These are phyloP conservation scores for Hanseniaspora osmophila DNA, from an alignment of 805 yeast genomes.

Conservation along the genomic window DNA sequence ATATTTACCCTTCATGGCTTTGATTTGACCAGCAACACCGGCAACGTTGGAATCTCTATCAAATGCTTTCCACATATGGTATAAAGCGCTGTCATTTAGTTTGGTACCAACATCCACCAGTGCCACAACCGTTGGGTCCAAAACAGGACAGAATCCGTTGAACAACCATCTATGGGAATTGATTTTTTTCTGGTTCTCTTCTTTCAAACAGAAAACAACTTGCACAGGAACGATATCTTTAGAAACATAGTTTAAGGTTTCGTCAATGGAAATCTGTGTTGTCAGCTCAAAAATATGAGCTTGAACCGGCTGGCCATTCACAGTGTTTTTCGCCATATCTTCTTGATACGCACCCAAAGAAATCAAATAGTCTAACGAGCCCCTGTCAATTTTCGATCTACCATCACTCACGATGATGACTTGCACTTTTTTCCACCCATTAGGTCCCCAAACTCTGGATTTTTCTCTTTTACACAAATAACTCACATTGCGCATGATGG, in stretches of 20 bases:
- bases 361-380: conserved; percentile 75
- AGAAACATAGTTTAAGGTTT: conserved; percentile 78
- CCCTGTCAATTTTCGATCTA: conserved; percentile 71
- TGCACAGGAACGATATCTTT: conserved; percentile 91
- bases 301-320: conserved; percentile 79
- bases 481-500: conserved; percentile 84
- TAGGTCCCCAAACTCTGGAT: conserved; percentile 87
- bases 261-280: conserved; percentile 85
- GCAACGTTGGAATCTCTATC: conserved; percentile 94
- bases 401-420: conserved; percentile 91
- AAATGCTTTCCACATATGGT: conserved; percentile 94
- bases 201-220: conserved; percentile 82
- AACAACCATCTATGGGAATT: conserved; percentile 97
- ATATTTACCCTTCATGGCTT: conserved; percentile 84
- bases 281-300: conserved; percentile 95
- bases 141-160: conserved; percentile 82
- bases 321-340: conserved; percentile 89
- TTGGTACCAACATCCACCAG: conserved; percentile 94
- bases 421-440: conserved; percentile 93
- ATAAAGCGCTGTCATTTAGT: conserved; percentile 78
- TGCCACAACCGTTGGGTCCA: conserved; percentile 83
- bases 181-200: conserved; percentile 80
- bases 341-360: conserved; percentile 96
- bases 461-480: conserved; percentile 70
- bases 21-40: conserved; percentile 97